Conservation (phyloP, 306 rosid genomes). For the Acacia acuminata region DNA sequence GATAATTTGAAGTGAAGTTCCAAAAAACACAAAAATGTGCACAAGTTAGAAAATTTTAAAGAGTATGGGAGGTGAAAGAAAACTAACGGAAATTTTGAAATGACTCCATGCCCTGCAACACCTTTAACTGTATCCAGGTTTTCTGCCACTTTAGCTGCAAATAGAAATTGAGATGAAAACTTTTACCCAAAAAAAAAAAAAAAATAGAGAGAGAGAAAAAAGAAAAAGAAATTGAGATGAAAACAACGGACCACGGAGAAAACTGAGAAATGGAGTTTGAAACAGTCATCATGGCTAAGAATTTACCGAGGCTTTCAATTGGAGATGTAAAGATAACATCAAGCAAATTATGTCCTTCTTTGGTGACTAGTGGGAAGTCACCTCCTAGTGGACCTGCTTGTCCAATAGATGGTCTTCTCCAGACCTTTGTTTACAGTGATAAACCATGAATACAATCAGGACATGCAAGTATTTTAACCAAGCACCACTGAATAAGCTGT, state of each 20-base stretch:
- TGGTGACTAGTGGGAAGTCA: slow-evolving; percentile 70
- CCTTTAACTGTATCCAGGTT: slow-evolving; percentile 64
- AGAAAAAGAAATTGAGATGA: neutral
- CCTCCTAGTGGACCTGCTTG: slow-evolving; percentile 82
- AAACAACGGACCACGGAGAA: neutral
- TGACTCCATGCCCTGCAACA: slow-evolving; percentile 71
- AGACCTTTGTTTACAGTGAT: slow-evolving; percentile 55
- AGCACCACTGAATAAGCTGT: neutral
- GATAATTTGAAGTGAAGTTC: neutral
- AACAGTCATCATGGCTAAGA: slow-evolving; percentile 7
- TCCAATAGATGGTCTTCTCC: slow-evolving; percentile 86
- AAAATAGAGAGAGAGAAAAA: too few relatives aligned
- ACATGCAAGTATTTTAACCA: neutral
- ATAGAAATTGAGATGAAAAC: slow-evolving; percentile 20
- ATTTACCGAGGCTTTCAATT: slow-evolving; percentile 67
- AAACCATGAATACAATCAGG: slow-evolving; percentile 22
- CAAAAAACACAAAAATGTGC: neutral
- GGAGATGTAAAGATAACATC: slow-evolving; percentile 95
- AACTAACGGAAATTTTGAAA: slow-evolving; percentile 83
- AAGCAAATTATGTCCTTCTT: slow-evolving; percentile 79
- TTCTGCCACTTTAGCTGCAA: slow-evolving; percentile 72
- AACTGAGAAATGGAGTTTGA: slow-evolving; percentile 18
- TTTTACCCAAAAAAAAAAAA: too few relatives aligned
- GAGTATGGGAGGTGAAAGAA: slow-evolving; percentile 24
- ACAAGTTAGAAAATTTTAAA: slow-evolving; percentile 10